Base-by-base conservation (phyloP, 2,329 filamentous ascomycete genomes). In the Dichotomopilus funicola region DNA sequence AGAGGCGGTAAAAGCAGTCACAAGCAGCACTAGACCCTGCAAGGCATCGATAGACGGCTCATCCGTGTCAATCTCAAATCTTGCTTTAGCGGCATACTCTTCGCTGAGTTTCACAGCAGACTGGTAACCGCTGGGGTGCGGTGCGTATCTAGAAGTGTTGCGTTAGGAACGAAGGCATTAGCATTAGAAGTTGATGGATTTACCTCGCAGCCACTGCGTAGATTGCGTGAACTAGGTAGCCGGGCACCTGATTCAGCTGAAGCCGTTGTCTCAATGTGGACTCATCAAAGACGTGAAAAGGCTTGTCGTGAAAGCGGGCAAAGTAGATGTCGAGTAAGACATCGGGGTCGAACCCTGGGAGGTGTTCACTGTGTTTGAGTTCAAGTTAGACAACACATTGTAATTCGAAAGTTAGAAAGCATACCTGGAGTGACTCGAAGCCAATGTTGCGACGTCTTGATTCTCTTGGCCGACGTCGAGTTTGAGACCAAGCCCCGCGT, bases 261-360 rank as follows among this genome's bases (percentile, higher is more conserved):
- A 90, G 72, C 31, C 85, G 78, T 70, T 91, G 88, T 54, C 89
- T 79, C 8, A 88, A 85, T 0, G 80, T 82, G 0, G 84, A 76
- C 70, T 95, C 89, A 65, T 95, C 89, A 3, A 95, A 75, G 51
- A 95, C 85, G 65, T 88, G 83, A 62, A 87, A 94, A 1, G 89
- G 88, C 66, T 91, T 92, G 50, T 86, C 87, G 67, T 95, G 89
- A 41, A 91, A 82, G 50, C 87, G 81, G 27, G 78, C 73, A 67
- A 95, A 95, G 68, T 91, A 95, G 5, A 85, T 86, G 64, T 95
- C 86, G 35, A 95, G 74, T 34, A 91, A 74, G 1, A 78, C 73
- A 64, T 88, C 84, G 1, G 80, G 77, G 50, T 81, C 77, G 12
- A 82, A 72, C 1, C 59, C 63, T 6, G 73, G 73, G 2, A 78